Conservation (phyloP, 768 basidiomycete genomes). For the Cystofilobasidium macerans region DNA sequence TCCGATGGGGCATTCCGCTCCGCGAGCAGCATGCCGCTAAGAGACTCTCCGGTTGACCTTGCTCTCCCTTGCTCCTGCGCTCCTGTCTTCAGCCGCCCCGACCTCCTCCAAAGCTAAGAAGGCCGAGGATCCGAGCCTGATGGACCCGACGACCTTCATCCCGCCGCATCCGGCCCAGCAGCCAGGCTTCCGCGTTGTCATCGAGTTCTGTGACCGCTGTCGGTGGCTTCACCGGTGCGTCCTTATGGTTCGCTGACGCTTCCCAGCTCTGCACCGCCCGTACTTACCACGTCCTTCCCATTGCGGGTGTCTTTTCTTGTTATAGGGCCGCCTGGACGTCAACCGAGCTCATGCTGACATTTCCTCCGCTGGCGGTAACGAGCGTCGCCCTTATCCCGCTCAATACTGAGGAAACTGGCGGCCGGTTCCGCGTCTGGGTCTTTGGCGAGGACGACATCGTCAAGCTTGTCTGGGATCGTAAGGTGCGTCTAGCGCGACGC, state of each 20-base stretch:
- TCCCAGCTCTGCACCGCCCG: constrained; percentile 13
- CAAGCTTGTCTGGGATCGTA: constrained; percentile 67
- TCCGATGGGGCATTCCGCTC: no score
- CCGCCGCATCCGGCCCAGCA: constrained; percentile 24
- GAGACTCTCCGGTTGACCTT: neutral
- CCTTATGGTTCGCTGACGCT: no score
- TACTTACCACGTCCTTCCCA: constrained; percentile 9
- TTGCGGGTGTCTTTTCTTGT: constrained; percentile 89
- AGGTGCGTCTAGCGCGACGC: constrained; percentile 40
- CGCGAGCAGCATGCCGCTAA: neutral
- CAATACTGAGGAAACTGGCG: constrained; percentile 69
- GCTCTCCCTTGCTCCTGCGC: neutral
- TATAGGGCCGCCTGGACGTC: constrained; percentile 88
- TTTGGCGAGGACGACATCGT: constrained; percentile 37
- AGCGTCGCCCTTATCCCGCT: constrained; percentile 62
- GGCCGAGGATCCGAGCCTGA: constrained; percentile 12
- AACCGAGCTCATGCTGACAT: constrained; percentile 82
- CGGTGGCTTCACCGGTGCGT: constrained; percentile 18
- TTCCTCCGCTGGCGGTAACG: constrained; percentile 62
- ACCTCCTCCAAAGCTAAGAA: neutral
- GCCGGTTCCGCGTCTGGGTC: constrained; percentile 86
- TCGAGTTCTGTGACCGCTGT: constrained; percentile 82
- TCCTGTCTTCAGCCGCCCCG: neutral
- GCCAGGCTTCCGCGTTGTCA: constrained; percentile 50
- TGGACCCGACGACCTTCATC: constrained; percentile 31